Base-by-base conservation (phyloP, 2,329 filamentous ascomycete species). In the Aspergillus latus region DNA sequence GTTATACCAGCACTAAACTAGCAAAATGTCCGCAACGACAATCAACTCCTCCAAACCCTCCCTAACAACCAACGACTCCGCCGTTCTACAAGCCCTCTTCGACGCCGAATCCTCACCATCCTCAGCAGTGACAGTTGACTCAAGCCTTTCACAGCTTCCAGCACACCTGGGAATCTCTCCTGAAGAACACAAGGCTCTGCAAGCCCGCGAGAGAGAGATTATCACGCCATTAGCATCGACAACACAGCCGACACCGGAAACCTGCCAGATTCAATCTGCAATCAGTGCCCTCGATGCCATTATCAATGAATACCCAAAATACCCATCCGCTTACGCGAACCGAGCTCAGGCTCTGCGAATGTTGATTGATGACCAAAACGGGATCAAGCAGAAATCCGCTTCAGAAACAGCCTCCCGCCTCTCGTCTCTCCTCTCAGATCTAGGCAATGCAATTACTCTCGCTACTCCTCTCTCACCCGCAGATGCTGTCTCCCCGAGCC, bases 321-420 rank as follows among this genome's bases (percentile, higher is more conserved):
- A 84, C 58, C 79, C 83, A 1, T 79, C 81, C 5, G 80, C 80
- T 9, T 80, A 81, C 54, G 75, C 79, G 48, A 85, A 85, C 59
- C 77, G 82, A 43, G 83, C 83, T 2, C 83, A 85, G 69, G 69
- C 74, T 62, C 56, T 70, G 1, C 72, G 78, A 5, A 62, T 78
- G 40, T 65, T 75, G 1, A 65, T 75, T 11, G 66, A 72, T 36
- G 32, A 54, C 29, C 65, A 72, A 39, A 34, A 54, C 32, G 30
- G 3, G 21, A 2, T 21, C 3, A 21, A 39, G 5, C 15, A 29
- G 37, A 42, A 42, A 39, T 7, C 21, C 34, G 39, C 50, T 2
- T 37, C 61, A 34, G 29, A 59, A 66, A 43, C 46, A 52, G 28
- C 15, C 2, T 16, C 21, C 2, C 11, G 59, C n/a, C 59, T 64